These are phyloP conservation scores for Zhuliangozyma blackwelliae DNA, from an alignment of 1,139 yeast species.

Conservation along the genomic window DNA sequence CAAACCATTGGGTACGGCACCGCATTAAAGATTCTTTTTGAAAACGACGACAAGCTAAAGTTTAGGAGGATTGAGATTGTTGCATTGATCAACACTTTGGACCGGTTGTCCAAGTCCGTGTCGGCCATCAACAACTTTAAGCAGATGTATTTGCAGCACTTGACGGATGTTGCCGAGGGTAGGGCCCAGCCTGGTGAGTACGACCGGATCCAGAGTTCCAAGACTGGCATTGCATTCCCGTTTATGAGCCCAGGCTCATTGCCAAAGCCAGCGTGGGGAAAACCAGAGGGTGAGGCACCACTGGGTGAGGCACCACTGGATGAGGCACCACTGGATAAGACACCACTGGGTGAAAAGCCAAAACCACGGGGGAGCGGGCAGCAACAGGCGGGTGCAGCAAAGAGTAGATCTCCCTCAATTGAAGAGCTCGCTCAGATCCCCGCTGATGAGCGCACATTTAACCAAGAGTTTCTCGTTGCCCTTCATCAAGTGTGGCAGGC, in stretches of 20 bases:
- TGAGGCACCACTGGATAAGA: conserved; percentile 1
- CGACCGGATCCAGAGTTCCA: conserved; percentile 24
- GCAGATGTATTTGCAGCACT: conserved; percentile 42
- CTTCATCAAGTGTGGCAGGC: conserved; percentile 58
- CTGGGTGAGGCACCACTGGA: conserved; percentile 1
- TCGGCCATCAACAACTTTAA: conserved; percentile 72
- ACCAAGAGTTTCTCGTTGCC: conserved; percentile 51
- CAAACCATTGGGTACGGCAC: conserved; percentile 98
- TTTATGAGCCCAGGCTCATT: conserved; percentile 14
- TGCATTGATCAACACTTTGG: conserved; percentile 87
- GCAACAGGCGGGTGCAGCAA: conserved; percentile 3
- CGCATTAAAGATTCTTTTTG: conserved; percentile 84
- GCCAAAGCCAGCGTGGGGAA: background rate
- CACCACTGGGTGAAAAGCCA: conserved; percentile 1
- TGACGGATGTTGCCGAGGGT: conserved; percentile 39
- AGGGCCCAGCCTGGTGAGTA: conserved; percentile 40
- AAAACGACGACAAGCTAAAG: conserved; percentile 47
- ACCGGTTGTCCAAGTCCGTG: conserved; percentile 81
- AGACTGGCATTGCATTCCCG: conserved; percentile 39
- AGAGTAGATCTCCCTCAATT: conserved; percentile 1
- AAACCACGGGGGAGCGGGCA: conserved; percentile 1
- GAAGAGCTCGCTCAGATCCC: conserved; percentile 6
- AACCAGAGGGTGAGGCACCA: background rate
- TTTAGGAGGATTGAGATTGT: conserved; percentile 84
- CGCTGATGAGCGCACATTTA: conserved; percentile 19